phyloP scores from a whole-genome alignment of 352 stramenopile species.

The Globisporangium polare region DNA sequence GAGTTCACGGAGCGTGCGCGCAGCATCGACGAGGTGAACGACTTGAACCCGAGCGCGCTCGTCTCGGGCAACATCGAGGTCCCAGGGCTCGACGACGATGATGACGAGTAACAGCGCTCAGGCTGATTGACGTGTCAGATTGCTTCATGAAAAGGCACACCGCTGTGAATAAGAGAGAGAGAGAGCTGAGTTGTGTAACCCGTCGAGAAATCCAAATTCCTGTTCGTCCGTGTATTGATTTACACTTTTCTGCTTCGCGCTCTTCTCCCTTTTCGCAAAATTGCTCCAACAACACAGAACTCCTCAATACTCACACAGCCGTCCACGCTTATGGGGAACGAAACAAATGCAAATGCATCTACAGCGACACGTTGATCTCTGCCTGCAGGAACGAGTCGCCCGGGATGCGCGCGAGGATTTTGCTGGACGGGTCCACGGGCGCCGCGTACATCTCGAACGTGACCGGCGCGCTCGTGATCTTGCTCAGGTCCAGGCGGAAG shows the following conservation, averaged over 20 bases:
- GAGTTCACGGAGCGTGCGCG: slow-evolving; percentile 7
- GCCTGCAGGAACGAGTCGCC: slow-evolving; percentile 87
- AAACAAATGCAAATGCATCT: slow-evolving; percentile 15
- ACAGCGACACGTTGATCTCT: slow-evolving; percentile 87
- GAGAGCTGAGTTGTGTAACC: background rate
- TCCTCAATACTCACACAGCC: background rate
- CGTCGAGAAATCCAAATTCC: background rate
- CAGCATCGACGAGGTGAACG: background rate
- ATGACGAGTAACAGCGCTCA: background rate
- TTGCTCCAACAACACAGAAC: background rate
- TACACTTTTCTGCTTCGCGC: background rate
- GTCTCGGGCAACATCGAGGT: slow-evolving; percentile 22
- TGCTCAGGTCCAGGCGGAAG: slow-evolving; percentile 85
- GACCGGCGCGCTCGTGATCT: slow-evolving; percentile 80
- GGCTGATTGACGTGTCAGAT: background rate
- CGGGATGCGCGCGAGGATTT: slow-evolving; percentile 80
- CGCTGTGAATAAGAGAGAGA: too few relatives aligned
- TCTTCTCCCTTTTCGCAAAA: background rate
- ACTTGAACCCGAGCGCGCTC: slow-evolving; percentile 28
- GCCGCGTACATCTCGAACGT: slow-evolving; percentile 89
- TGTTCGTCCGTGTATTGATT: background rate
- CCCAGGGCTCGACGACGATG: slow-evolving; percentile 9
- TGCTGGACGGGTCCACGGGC: slow-evolving; percentile 79
- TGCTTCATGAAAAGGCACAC: too few relatives aligned
- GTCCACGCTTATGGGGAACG: too few relatives aligned